These are phyloP conservation scores for Narthecium ossifragum DNA, from an alignment of 106 monocot genomes.

Conservation along the genomic window DNA sequence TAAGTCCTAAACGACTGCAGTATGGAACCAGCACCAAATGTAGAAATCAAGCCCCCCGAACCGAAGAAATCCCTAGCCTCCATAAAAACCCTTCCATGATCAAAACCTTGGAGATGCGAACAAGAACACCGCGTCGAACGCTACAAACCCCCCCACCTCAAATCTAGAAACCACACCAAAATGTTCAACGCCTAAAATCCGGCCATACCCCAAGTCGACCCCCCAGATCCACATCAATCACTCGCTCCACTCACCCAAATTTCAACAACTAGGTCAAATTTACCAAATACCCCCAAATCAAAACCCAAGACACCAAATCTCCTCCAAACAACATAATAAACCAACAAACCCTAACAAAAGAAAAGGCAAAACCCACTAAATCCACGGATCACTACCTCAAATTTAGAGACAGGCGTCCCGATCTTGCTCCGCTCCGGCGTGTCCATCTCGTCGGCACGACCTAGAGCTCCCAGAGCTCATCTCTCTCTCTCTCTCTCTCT, in stretches of 20 bases:
- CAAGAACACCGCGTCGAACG: too few species aligned
- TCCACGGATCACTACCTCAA: constrained; percentile 12
- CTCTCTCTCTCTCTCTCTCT: not conserved
- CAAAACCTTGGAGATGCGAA: too few species aligned
- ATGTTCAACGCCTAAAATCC: not conserved
- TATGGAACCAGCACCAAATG: too few species aligned
- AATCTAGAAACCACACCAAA: not conserved
- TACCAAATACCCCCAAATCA: not conserved
- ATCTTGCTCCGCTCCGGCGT: constrained; percentile 35
- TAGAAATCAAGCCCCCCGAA: too few species aligned
- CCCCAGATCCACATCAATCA: not conserved
- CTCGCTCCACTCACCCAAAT: too few species aligned
- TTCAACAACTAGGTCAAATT: not conserved
- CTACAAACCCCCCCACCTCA: not conserved
- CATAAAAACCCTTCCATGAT: too few species aligned
- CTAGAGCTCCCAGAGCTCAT: constrained; percentile 8
- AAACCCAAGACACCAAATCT: not conserved
- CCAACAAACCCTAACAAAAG: not conserved
- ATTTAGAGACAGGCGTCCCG: constrained; percentile 19
- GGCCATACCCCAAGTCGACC: not conserved
- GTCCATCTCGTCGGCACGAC: too few species aligned
- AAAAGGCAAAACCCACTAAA: not conserved
- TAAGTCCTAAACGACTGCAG: too few species aligned
- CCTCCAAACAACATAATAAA: not conserved
- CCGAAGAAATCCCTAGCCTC: too few species aligned